A percentile compares a stretch with the other conserved stretches of the same genome.
Conservation (phyloP, 2,329 filamentous ascomycete genomes). For the Xylariaceae sp. region DNA sequence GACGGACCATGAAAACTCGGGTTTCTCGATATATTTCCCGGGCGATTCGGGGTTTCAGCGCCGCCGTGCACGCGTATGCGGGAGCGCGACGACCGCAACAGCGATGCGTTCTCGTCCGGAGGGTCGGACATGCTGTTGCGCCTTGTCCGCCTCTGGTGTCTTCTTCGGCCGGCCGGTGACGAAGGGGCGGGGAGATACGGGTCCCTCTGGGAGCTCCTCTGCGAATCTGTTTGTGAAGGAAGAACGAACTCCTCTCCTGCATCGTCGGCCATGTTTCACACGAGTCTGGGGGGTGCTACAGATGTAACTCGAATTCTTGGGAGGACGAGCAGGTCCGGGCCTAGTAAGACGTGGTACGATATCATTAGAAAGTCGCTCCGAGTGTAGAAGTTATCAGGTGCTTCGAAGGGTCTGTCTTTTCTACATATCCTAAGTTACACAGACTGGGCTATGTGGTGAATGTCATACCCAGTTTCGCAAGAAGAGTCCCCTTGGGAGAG, state of each 20-base stretch:
- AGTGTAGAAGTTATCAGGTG: too few relatives aligned
- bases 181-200: conserved; percentile 17
- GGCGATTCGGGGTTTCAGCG: conserved; percentile 20
- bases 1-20: conserved; percentile 41
- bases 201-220: conserved; percentile 10
- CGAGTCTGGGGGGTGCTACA: too few relatives aligned
- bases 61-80: conserved; percentile 38
- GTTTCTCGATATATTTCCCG: conserved; percentile 32
- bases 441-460: too few relatives aligned
- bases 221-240: not conserved
- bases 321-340: too few relatives aligned
- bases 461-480: too few relatives aligned
- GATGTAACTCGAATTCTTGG: too few relatives aligned
- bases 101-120: conserved; percentile 41
- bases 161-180: conserved; percentile 21
- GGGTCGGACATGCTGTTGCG: conserved; percentile 23
- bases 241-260: conserved; percentile 13
- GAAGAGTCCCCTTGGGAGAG: too few relatives aligned
- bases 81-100: conserved; percentile 37
- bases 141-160: conserved; percentile 20
- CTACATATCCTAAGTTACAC: too few relatives aligned
- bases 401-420: too few relatives aligned
- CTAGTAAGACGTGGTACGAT: not conserved
- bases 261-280: conserved; percentile 19
- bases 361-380: too few relatives aligned